phyloP scores from a whole-genome alignment of 768 basidiomycete genomes.

The Macrolepiota albuminosa region DNA sequence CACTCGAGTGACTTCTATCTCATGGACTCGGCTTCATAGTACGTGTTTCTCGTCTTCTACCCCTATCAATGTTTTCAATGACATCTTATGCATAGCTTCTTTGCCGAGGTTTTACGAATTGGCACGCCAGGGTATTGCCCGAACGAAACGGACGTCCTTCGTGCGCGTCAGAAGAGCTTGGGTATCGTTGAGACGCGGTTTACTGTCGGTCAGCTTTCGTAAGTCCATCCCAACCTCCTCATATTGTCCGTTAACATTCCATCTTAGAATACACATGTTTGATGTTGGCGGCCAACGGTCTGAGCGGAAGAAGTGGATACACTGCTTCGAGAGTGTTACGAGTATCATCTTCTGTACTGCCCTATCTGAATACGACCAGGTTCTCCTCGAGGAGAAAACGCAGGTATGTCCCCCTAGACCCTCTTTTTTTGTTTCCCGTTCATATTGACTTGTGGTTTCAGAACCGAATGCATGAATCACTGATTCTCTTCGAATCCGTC shows the following conservation, averaged over 20 bases:
- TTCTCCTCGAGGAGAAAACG: slow-evolving; percentile 61
- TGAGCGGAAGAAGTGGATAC: slow-evolving; percentile 84
- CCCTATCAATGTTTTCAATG: background rate
- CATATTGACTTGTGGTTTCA: slow-evolving; percentile 17
- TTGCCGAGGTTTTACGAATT: slow-evolving; percentile 80
- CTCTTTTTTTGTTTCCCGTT: background rate
- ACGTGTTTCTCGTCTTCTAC: slow-evolving; percentile 24
- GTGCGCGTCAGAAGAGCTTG: slow-evolving; percentile 85
- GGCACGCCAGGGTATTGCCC: slow-evolving; percentile 79
- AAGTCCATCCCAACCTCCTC: slow-evolving; percentile 19
- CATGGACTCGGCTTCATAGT: slow-evolving; percentile 45
- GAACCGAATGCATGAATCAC: slow-evolving; percentile 93
- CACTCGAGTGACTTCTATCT: slow-evolving; percentile 4
- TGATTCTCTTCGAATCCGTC: slow-evolving; percentile 89
- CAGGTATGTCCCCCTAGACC: slow-evolving; percentile 44
- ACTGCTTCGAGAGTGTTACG: slow-evolving; percentile 28
- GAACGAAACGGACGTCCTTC: slow-evolving; percentile 79
- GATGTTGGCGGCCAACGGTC: slow-evolving; percentile 79
- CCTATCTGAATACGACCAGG: slow-evolving; percentile 72
- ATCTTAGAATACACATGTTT: slow-evolving; percentile 57
- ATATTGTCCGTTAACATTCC: slow-evolving; percentile 15
- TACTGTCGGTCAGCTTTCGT: slow-evolving; percentile 62
- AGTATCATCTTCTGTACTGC: slow-evolving; percentile 70
- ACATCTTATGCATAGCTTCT: slow-evolving; percentile 54
- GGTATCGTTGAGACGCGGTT: slow-evolving; percentile 90